These are phyloP conservation scores for Phanerodontia chrysosporium DNA, from an alignment of 768 basidiomycete species.

Conservation along the genomic window DNA sequence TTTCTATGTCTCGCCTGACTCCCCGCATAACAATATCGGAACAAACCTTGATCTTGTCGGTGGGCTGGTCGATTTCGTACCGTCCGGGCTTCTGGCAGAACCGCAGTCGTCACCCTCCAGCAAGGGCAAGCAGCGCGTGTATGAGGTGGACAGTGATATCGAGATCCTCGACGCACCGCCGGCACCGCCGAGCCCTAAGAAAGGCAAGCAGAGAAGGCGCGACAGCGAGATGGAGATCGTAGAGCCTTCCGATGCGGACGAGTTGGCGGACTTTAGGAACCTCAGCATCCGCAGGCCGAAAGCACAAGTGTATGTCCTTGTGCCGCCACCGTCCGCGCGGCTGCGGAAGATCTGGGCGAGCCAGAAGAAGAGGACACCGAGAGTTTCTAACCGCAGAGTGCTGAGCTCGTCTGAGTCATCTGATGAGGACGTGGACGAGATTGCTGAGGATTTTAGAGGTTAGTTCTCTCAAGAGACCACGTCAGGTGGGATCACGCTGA, in stretches of 20 bases:
- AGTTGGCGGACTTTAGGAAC: not conserved
- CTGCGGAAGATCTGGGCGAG: not conserved
- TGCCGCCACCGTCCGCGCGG: conserved; percentile 16
- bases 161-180: not conserved
- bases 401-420: not conserved
- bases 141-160: conserved; percentile 1
- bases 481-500: too few species aligned
- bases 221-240: conserved; percentile 6
- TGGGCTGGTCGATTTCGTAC: conserved; percentile 6
- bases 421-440: not conserved
- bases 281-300: not conserved
- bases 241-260: conserved; percentile 2
- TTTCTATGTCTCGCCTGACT: conserved; percentile 3
- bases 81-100: conserved; percentile 2
- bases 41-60: not conserved
- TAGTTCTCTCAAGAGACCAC: not conserved
- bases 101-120: not conserved
- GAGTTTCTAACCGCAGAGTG: not conserved
- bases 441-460: conserved; percentile 5
- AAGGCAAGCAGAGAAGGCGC: not conserved
- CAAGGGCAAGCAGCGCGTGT: conserved; percentile 3
- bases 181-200: not conserved
- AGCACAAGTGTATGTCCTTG: conserved; percentile 12
- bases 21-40: not conserved
- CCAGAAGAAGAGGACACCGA: not conserved